Percentiles rank a stretch among this genome's conserved stretches.
Conservation (phyloP, 805 yeast species). For the Priceomyces melissophilus region DNA sequence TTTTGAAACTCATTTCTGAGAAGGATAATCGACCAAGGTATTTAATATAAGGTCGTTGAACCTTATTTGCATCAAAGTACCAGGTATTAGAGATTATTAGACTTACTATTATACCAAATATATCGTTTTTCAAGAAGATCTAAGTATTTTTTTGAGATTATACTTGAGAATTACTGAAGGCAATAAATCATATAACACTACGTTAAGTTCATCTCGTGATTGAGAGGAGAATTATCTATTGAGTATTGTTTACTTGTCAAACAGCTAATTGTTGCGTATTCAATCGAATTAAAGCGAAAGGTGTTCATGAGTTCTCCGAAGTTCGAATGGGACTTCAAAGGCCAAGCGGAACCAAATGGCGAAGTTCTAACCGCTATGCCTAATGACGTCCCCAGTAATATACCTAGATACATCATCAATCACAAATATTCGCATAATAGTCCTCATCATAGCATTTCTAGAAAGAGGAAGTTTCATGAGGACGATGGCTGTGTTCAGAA, state of each 20-base stretch:
- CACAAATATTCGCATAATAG: conserved; percentile 3
- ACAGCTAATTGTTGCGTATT: neutral
- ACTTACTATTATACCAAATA: too few species aligned
- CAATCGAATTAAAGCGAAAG: neutral
- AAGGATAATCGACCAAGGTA: too few species aligned
- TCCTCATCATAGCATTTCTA: conserved; percentile 1
- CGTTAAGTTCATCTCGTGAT: too few species aligned
- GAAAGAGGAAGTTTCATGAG: conserved; percentile 16
- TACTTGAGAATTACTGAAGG: too few species aligned
- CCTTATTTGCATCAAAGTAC: too few species aligned
- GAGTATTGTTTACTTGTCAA: conserved; percentile 1
- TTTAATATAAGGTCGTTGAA: too few species aligned
- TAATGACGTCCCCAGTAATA: conserved; percentile 2
- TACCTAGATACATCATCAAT: conserved; percentile 4
- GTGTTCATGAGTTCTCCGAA: conserved; percentile 20
- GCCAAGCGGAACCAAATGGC: neutral
- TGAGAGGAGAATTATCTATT: neutral
- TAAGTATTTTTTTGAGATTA: too few species aligned
- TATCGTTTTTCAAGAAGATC: too few species aligned
- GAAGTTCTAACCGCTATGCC: neutral
- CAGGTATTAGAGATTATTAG: too few species aligned
- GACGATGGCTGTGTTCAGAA: conserved; percentile 7
- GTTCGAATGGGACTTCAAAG: conserved; percentile 25
- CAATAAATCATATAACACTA: too few species aligned
- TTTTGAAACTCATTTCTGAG: too few species aligned